Evolutionary conservation across 2,329 filamentous ascomycete genomes (phyloP), one percentile per base, ranked within the genome.

Genomic region (Myriangium duriaei): DNA sequence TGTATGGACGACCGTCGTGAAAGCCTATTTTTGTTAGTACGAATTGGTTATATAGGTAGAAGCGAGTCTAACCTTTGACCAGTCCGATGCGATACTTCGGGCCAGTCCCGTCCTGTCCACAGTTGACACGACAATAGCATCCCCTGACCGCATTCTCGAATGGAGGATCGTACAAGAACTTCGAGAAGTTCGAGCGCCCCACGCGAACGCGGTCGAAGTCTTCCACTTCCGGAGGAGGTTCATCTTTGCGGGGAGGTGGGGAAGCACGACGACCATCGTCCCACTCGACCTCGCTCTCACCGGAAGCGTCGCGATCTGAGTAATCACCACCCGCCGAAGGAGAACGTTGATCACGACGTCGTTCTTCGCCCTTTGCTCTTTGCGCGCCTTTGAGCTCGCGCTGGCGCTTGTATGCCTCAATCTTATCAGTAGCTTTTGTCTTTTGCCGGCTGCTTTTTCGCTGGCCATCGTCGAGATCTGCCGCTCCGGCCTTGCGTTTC

Each of bases 101-200:
- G 42, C 78, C 67, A 3, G 80, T 79, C 3, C 74, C 82, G 32
- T 53, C 49, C 9, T 73, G 72, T 1, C 87, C 88, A 40, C 95
- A 74, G 45, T 79, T 82, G 47, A 96, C 76, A 36, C 91, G 82
- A 26, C 80, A 79, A 56, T 81, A 98, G 58, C 86, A 92, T 36
- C 85, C 85, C 11, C 69, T 75, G 51, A 95, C 81, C 18, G 81
- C 72, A 6, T 81, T 65, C 40, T 93, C 82, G 48, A 98, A 95
- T 3, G 79, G 79, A 9, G 91, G 91, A 49, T 87, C 88, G 64
- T 93, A 94, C 68, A 86, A 95, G 39, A 94, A 81, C 52, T 88
- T 77, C 5, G 81, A 80, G 57, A 98, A 94, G 52, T 86, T 82
- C 48, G 74, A 81, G 45, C 91, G 76, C 34, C 87, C 84, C 42